phyloP scores from a whole-genome alignment of 2,329 filamentous ascomycete species.

The Pseudohalonectria lignicola region DNA sequence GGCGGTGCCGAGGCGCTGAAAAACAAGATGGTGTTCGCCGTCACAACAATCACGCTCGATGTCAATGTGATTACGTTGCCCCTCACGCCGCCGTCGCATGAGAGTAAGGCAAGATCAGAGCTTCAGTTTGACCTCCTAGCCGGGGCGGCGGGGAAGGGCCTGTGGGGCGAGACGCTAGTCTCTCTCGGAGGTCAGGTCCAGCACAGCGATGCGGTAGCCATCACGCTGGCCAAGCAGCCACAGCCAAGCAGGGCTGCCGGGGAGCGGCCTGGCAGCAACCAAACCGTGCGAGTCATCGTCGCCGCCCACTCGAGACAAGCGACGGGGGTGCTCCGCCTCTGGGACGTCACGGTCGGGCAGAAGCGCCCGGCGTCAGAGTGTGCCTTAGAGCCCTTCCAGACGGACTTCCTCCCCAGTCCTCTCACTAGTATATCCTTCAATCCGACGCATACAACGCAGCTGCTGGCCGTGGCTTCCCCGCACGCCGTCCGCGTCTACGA shows the following conservation, averaged over 20 bases:
- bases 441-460: constrained; percentile 43
- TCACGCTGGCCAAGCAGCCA: constrained; percentile 23
- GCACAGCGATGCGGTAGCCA: constrained; percentile 42
- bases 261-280: constrained; percentile 14
- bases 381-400: constrained; percentile 43
- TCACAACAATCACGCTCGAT: constrained; percentile 46
- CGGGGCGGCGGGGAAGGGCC: constrained; percentile 44
- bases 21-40: constrained; percentile 49
- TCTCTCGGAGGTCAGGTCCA: constrained; percentile 41
- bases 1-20: constrained; percentile 34
- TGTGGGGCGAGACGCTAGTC: constrained; percentile 51
- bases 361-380: constrained; percentile 21
- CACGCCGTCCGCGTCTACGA: constrained; percentile 53
- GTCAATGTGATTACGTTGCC: constrained; percentile 48
- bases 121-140: constrained; percentile 38
- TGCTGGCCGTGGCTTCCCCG: constrained; percentile 43
- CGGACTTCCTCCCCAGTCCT: constrained; percentile 43
- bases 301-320: constrained; percentile 50
- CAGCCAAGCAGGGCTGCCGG: constrained; percentile 16
- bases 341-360: constrained; percentile 41
- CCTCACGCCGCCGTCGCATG: constrained; percentile 48
- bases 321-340: constrained; percentile 45
- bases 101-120: constrained; percentile 45
- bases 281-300: constrained; percentile 35
- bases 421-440: constrained; percentile 50